Evolutionary conservation across 768 basidiomycete species (phyloP).

Genomic region (Pleurotus ostreatus): DNA sequence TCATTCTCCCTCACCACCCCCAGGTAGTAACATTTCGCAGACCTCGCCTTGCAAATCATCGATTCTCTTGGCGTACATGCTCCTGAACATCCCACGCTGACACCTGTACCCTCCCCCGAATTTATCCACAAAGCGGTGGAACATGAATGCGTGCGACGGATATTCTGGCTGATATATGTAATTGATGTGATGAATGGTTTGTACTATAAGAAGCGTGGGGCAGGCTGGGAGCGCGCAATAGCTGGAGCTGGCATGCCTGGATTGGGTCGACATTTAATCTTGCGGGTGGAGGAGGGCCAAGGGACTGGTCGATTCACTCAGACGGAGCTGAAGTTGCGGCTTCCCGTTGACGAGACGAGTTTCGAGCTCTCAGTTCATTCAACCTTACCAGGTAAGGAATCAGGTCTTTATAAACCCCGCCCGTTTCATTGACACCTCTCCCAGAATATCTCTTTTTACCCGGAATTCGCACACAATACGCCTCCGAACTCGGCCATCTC

Average conservation of each 20-base stretch:
- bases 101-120: slow-evolving; percentile 54
- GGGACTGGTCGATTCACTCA: neutral
- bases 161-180: slow-evolving; percentile 75
- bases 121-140: slow-evolving; percentile 62
- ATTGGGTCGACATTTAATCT: slow-evolving; percentile 13
- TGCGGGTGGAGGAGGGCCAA: slow-evolving; percentile 15
- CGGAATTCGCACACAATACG: slow-evolving; percentile 53
- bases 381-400: slow-evolving; percentile 44
- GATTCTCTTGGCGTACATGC: slow-evolving; percentile 62
- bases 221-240: slow-evolving; percentile 26
- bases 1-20: slow-evolving; percentile 9
- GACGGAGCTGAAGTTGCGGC: slow-evolving; percentile 51
- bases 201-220: slow-evolving; percentile 41
- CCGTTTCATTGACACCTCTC: neutral
- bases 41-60: slow-evolving; percentile 63
- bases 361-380: slow-evolving; percentile 70
- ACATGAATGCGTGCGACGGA: slow-evolving; percentile 75
- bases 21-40: slow-evolving; percentile 25
- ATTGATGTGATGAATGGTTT: slow-evolving; percentile 48
- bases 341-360: slow-evolving; percentile 79
- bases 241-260: slow-evolving; percentile 7
- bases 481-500: slow-evolving; percentile 75
- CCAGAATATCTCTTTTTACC: slow-evolving; percentile 68
- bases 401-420: neutral
- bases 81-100: slow-evolving; percentile 56